These are phyloP conservation scores for Annulohypoxylon maeteangense DNA, from an alignment of 495 filamentous ascomycete species.

Conservation along the genomic window DNA sequence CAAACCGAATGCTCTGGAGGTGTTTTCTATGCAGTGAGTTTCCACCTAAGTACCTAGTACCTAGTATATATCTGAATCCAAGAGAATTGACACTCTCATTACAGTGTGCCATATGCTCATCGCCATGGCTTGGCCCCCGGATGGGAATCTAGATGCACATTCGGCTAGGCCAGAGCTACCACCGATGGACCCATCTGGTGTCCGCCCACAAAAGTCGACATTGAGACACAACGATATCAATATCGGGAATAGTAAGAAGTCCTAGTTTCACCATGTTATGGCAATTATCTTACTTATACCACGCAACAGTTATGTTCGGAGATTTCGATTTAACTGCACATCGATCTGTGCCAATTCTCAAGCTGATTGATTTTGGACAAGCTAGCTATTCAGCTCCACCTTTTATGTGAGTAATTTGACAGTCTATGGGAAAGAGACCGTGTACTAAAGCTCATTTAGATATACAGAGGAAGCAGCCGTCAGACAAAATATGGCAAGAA, in stretches of 20 bases:
- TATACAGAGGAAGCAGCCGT: background rate
- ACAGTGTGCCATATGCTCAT: slow-evolving; percentile 39
- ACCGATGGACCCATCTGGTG: background rate
- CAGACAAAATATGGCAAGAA: slow-evolving; percentile 19
- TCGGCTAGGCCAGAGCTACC: slow-evolving; percentile 18
- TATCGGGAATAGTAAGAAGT: slow-evolving; percentile 36
- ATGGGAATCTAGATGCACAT: background rate
- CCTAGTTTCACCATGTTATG: background rate
- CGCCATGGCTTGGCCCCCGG: slow-evolving; percentile 38
- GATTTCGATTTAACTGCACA: slow-evolving; percentile 26
- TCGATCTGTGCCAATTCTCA: slow-evolving; percentile 15
- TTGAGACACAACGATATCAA: slow-evolving; percentile 38
- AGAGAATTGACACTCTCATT: background rate
- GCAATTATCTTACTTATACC: background rate
- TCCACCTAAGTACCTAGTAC: too few relatives aligned
- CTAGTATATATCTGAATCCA: too few relatives aligned
- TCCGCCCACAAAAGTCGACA: slow-evolving; percentile 13
- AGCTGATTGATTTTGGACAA: slow-evolving; percentile 41
- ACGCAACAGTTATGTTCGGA: slow-evolving; percentile 36
- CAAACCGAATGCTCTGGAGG: slow-evolving; percentile 43
- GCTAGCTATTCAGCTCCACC: background rate
- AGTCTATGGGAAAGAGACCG: too few relatives aligned
- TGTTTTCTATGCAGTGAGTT: slow-evolving; percentile 39
- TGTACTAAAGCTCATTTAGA: slow-evolving; percentile 7
- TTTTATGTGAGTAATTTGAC: slow-evolving; percentile 4